phyloP scores from a whole-genome alignment of 2,329 filamentous ascomycete species.

The Exophiala lecanii-corni region DNA sequence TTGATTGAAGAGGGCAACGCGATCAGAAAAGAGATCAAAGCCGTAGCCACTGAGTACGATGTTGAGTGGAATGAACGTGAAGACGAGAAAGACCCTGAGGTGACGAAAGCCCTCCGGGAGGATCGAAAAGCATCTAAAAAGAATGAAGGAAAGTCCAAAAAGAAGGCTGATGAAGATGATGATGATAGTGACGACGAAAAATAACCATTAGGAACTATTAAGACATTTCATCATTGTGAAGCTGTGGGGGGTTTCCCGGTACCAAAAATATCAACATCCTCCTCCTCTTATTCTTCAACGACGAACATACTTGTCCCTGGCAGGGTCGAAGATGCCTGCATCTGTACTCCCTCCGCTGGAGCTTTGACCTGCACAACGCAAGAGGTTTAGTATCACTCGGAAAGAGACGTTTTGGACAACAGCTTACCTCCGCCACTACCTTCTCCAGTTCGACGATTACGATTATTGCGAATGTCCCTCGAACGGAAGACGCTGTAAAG shows the following conservation, averaged over 20 bases:
- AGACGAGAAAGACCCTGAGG: conserved; percentile 63
- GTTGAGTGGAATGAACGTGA: conserved; percentile 79
- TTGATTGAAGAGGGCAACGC: conserved; percentile 75
- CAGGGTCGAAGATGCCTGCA: conserved; percentile 21
- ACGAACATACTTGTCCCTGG: conserved; percentile 21
- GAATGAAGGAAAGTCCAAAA: conserved; percentile 31
- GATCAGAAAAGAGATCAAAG: conserved; percentile 72
- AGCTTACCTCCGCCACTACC: conserved; percentile 19
- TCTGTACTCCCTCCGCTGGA: conserved; percentile 12
- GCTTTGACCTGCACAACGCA: conserved; percentile 11
- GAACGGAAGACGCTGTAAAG: conserved; percentile 47
- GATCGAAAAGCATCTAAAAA: conserved; percentile 40
- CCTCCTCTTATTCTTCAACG: conserved; percentile 10
- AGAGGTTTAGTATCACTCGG: background rate
- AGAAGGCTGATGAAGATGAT: conserved; percentile 33
- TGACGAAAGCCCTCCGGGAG: conserved; percentile 50
- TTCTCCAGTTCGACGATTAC: conserved; percentile 35
- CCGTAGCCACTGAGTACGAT: conserved; percentile 79
- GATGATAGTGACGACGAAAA: conserved; percentile 19
- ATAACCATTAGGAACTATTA: conserved; percentile 18
- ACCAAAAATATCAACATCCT: background rate
- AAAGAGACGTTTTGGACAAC: background rate
- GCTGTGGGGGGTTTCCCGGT: background rate
- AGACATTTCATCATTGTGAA: conserved; percentile 7
- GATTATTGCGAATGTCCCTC: conserved; percentile 43